These are phyloP conservation scores for Gamarada debralockiae DNA, from an alignment of 495 filamentous ascomycete genomes.

Conservation along the genomic window DNA sequence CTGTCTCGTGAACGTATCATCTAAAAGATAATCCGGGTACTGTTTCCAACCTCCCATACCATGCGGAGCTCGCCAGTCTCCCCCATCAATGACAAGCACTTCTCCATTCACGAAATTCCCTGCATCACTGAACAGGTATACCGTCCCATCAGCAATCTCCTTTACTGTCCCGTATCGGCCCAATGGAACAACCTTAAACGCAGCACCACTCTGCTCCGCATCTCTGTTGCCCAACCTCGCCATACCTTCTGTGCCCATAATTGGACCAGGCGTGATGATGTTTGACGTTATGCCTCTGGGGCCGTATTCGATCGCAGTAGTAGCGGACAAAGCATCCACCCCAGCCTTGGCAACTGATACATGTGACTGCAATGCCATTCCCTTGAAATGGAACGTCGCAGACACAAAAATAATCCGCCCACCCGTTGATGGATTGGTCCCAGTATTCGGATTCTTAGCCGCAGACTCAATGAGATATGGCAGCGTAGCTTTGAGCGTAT, in stretches of 20 bases:
- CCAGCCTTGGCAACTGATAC: slow-evolving; percentile 88
- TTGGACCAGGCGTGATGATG: slow-evolving; percentile 78
- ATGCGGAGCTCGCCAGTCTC: slow-evolving; percentile 29
- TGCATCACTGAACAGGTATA: slow-evolving; percentile 78
- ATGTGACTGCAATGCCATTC: slow-evolving; percentile 78
- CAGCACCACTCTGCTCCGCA: slow-evolving; percentile 28
- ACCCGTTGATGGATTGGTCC: slow-evolving; percentile 50
- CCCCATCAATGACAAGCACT: slow-evolving; percentile 76
- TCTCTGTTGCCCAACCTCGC: slow-evolving; percentile 33
- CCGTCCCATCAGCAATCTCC: slow-evolving; percentile 90
- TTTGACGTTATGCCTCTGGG: slow-evolving; percentile 88
- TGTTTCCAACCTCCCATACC: slow-evolving; percentile 10
- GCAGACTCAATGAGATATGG: slow-evolving; percentile 75
- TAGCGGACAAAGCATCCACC: slow-evolving; percentile 75
- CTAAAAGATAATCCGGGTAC: slow-evolving; percentile 66
- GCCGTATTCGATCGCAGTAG: slow-evolving; percentile 79
- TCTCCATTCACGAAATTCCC: slow-evolving; percentile 82
- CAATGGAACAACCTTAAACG: slow-evolving; percentile 46
- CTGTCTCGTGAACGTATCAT: slow-evolving; percentile 49
- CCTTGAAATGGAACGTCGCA: slow-evolving; percentile 86
- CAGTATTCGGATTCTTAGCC: slow-evolving; percentile 47
- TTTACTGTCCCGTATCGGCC: slow-evolving; percentile 74
- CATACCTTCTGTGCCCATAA: slow-evolving; percentile 61
- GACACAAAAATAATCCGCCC: slow-evolving; percentile 86
- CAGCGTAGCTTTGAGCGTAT: slow-evolving; percentile 89